Conservation (phyloP, 2,329 filamentous ascomycete species). For the Aspergillus tubingensis region DNA sequence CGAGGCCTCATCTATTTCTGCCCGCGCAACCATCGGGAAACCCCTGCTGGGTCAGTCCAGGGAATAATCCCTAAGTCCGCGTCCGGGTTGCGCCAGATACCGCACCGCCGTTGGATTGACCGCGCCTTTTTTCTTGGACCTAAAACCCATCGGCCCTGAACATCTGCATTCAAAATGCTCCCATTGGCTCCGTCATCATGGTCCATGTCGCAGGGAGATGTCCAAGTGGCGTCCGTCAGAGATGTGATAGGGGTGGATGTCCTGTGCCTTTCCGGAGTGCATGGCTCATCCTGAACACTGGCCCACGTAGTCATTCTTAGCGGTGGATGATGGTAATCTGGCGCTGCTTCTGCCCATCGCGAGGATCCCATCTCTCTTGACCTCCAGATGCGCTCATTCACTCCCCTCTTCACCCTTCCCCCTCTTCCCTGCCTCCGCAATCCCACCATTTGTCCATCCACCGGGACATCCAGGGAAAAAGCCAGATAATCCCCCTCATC, state of each 20-base stretch:
- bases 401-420: constrained; percentile 3
- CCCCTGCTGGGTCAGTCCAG: constrained; percentile 3
- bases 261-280: constrained; percentile 36
- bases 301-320: constrained; percentile 22
- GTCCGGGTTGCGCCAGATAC: constrained; percentile 13
- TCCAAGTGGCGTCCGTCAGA: constrained; percentile 29
- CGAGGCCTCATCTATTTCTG: neutral
- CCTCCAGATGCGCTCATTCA: constrained; percentile 13
- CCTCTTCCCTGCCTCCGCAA: constrained; percentile 2
- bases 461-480: neutral
- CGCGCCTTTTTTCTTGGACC: neutral
- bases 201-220: constrained; percentile 25
- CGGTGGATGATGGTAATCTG: constrained; percentile 9
- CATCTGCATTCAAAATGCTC: constrained; percentile 21
- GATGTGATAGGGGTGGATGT: constrained; percentile 28
- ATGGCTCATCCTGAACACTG: constrained; percentile 19
- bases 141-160: constrained; percentile 10
- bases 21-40: neutral
- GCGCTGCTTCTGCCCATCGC: neutral
- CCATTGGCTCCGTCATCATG: constrained; percentile 21
- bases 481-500: neutral
- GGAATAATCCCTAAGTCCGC: constrained; percentile 8
- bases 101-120: constrained; percentile 16
- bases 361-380: neutral
- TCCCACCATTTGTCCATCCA: neutral